These are phyloP conservation scores for Solanum lignicaule DNA, from an alignment of 257 asterid genomes.

Conservation along the genomic window DNA sequence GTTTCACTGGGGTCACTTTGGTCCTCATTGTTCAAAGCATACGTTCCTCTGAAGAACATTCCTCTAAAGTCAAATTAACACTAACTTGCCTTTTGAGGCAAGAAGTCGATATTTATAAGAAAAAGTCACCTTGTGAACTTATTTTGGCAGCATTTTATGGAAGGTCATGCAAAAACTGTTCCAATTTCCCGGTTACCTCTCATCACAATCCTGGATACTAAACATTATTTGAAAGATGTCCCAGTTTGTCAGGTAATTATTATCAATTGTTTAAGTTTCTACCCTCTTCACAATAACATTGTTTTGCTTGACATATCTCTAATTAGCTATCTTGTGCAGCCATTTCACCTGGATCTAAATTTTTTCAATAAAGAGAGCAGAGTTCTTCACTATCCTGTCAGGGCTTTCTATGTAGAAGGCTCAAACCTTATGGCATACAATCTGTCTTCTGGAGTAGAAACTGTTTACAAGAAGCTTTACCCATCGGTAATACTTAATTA, in stretches of 20 bases:
- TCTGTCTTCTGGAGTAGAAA: conserved; percentile 86
- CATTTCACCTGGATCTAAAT: conserved; percentile 85
- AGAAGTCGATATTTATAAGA: neutral
- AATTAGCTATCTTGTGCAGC: conserved; percentile 45
- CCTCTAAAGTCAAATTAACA: neutral
- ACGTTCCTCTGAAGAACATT: neutral
- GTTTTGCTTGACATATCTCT: conserved; percentile 14
- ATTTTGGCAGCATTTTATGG: conserved; percentile 89
- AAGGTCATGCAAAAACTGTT: conserved; percentile 95
- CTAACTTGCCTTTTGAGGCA: neutral
- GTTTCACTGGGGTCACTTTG: neutral
- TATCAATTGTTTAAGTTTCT: neutral
- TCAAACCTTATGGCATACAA: conserved; percentile 87
- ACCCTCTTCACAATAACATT: neutral
- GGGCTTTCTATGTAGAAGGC: conserved; percentile 90
- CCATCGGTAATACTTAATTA: conserved; percentile 47
- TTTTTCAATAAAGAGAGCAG: conserved; percentile 85
- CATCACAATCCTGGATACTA: conserved; percentile 63
- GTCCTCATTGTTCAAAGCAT: neutral
- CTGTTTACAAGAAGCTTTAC: conserved; percentile 81
- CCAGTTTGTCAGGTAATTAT: conserved; percentile 84
- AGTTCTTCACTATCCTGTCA: conserved; percentile 94
- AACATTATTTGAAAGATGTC: conserved; percentile 57
- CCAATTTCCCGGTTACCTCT: conserved; percentile 96
- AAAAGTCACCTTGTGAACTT: neutral